A percentile compares a stretch with the other conserved stretches of the same genome.
Evolutionary conservation across 2,329 filamentous ascomycete species (phyloP).

Genomic region (Rhinocladiella mackenziei): DNA sequence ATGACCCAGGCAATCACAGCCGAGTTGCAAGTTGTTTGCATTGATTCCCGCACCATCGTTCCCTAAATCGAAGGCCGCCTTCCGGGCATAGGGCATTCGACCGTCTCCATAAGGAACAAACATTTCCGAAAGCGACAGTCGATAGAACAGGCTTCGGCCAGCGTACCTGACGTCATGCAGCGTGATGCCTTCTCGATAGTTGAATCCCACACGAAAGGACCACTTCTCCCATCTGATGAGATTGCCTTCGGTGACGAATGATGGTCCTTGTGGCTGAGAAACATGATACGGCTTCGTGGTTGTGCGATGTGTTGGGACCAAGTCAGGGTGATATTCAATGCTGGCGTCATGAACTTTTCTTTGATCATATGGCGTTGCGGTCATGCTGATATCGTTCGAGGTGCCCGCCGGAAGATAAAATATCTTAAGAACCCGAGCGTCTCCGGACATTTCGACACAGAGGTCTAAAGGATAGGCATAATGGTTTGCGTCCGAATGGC

Average conservation of each 20-base stretch:
- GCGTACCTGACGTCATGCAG: conserved; percentile 43
- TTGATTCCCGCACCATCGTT: conserved; percentile 42
- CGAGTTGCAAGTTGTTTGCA: conserved; percentile 42
- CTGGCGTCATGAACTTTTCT: conserved; percentile 39
- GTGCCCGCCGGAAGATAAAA: conserved; percentile 46
- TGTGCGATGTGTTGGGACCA: conserved; percentile 33
- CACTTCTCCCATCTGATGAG: conserved; percentile 43
- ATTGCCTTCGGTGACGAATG: conserved; percentile 34
- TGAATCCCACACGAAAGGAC: conserved; percentile 44
- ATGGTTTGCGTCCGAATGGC: conserved; percentile 51
- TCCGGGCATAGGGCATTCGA: conserved; percentile 41
- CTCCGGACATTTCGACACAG: conserved; percentile 50
- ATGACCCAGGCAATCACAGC: conserved; percentile 44
- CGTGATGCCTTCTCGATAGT: conserved; percentile 44
- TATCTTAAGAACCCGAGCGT: conserved; percentile 49
- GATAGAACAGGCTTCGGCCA: conserved; percentile 40
- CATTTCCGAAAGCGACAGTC: conserved; percentile 43
- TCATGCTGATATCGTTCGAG: conserved; percentile 39
- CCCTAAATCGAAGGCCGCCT: conserved; percentile 45
- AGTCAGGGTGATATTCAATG: conserved; percentile 37
- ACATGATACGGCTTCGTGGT: conserved; percentile 38
- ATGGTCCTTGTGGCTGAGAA: conserved; percentile 37
- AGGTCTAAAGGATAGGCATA: conserved; percentile 57
- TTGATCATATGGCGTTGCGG: conserved; percentile 39
- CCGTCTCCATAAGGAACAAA: conserved; percentile 45